Evolutionary conservation across 2,329 filamentous ascomycete genomes (phyloP).

Genomic region (Cucurbitaria berberidis): DNA sequence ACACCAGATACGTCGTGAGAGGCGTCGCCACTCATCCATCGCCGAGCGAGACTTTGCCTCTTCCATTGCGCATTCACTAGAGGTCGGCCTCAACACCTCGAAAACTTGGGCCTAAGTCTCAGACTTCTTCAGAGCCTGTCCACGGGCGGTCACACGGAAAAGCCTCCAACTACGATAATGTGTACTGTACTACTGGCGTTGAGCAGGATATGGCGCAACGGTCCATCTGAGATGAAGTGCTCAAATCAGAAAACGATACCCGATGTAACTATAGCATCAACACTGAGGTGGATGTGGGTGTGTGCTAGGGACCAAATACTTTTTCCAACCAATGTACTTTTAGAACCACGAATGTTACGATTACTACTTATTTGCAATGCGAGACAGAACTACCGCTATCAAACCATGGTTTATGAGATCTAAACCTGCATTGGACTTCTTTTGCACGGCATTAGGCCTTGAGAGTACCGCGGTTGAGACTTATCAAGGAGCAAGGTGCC

Average conservation of each 20-base stretch:
- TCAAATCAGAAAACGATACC: constrained; percentile 40
- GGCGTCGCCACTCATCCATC: constrained; percentile 47
- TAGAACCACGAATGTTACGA: background rate
- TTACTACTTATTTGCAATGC: background rate
- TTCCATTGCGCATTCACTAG: constrained; percentile 45
- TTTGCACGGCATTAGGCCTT: too few relatives aligned
- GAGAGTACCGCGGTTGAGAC: background rate
- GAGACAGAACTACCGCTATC: background rate
- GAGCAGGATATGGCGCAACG: constrained; percentile 20
- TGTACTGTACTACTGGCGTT: constrained; percentile 1
- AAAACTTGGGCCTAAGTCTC: constrained; percentile 36
- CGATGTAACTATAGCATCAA: constrained; percentile 13
- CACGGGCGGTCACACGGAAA: background rate
- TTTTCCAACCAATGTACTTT: background rate
- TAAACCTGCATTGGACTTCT: background rate
- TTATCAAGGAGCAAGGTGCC: background rate
- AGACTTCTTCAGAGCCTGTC: background rate
- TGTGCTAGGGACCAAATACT: background rate
- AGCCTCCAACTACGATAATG: constrained; percentile 6
- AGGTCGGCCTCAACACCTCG: constrained; percentile 33
- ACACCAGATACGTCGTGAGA: constrained; percentile 55
- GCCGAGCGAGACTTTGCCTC: constrained; percentile 44
- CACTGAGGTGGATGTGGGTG: background rate
- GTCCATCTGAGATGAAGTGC: constrained; percentile 39
- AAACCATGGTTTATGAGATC: background rate